Base-by-base conservation (phyloP, 2,329 filamentous ascomycete species). In the Cercospora sesami region DNA sequence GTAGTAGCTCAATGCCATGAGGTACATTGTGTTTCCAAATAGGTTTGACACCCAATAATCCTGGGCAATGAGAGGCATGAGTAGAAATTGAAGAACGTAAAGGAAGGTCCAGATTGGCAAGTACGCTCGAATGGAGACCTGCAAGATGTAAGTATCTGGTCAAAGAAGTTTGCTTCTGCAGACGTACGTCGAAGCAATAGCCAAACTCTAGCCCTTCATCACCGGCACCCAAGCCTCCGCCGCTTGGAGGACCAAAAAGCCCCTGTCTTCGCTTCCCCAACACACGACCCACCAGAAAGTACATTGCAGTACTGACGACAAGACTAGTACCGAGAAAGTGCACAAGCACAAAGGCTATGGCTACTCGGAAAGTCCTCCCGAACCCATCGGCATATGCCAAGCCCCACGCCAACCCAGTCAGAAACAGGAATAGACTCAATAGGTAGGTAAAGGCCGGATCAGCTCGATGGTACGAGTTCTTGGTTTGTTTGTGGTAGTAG, bases 381-480 rank as follows among this genome's bases (percentile, higher is more conserved):
- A 83, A 78, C 67, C 81, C 80, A 63, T 81, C 76, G 45, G 83
- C 81, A 74, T 85, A 85, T 28, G 83, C 83, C 60, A 90, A 81
- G 30, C 87, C 88, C 89, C 89, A 90, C 9, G 82, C 82, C 39
- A 85, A 76, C 21, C 82, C 82, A 5, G 83, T 84, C 60, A 85
- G 78, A 60, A 84, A 78, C 18, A 84, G 84, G 80, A 90, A 90
- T 79, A 89, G 86, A 69, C 87, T 88, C 70, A 90, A 85, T 21
- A 91, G 85, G 77, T 90, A 90, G 71, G 88, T 89, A 77, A 91
- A 90, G 23, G 88, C 89, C 2, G 89, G 89, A 73, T 91, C 89
- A 39, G 89, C 87, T 65, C 87, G 86, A 75, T 90, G 89, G 84
- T 88, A 90, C 70, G 87, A 89, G 76, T 90, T 90, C 78, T 90